phyloP scores from a whole-genome alignment of 352 stramenopile species.

The Lagenidium giganteum region DNA sequence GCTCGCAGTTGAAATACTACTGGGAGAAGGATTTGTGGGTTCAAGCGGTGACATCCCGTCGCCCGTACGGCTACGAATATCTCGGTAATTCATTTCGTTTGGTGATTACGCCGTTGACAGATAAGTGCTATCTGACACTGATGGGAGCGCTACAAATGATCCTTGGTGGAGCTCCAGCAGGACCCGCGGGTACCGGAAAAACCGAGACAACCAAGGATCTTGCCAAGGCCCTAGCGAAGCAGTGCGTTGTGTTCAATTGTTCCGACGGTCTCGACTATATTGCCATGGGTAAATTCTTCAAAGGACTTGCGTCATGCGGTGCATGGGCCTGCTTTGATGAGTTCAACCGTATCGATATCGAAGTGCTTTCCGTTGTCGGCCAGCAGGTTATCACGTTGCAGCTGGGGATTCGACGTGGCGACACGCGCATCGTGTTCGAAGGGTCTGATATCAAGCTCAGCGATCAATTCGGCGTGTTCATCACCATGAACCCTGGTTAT shows the following conservation, averaged over 20 bases:
- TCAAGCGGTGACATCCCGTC: slow-evolving; percentile 86
- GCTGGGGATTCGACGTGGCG: slow-evolving; percentile 75
- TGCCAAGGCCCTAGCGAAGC: slow-evolving; percentile 92
- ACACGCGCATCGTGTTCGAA: slow-evolving; percentile 91
- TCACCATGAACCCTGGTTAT: slow-evolving; percentile 91
- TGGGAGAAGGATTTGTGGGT: slow-evolving; percentile 89
- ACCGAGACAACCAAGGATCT: slow-evolving; percentile 95
- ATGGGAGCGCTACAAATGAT: slow-evolving; percentile 97
- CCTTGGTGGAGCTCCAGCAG: slow-evolving; percentile 89
- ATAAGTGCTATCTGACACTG: slow-evolving; percentile 96
- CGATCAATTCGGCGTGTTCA: slow-evolving; percentile 88
- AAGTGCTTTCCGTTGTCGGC: slow-evolving; percentile 83
- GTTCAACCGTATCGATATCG: slow-evolving; percentile 89
- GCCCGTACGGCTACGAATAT: slow-evolving; percentile 96
- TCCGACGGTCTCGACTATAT: slow-evolving; percentile 93
- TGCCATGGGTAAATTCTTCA: slow-evolving; percentile 95
- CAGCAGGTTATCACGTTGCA: slow-evolving; percentile 92
- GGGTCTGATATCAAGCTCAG: slow-evolving; percentile 93
- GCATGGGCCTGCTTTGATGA: slow-evolving; percentile 91
- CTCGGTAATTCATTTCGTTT: slow-evolving; percentile 94
- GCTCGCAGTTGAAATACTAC: slow-evolving; percentile 90
- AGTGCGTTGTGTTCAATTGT: slow-evolving; percentile 95
- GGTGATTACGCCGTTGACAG: slow-evolving; percentile 95
- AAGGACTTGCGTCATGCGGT: slow-evolving; percentile 90
- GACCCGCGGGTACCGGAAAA: slow-evolving; percentile 92